Evolutionary conservation across 371 early-diverging fungal species (phyloP), one percentile per base, ranked within the genome.

Genomic region (Mucor circinelloides): DNA sequence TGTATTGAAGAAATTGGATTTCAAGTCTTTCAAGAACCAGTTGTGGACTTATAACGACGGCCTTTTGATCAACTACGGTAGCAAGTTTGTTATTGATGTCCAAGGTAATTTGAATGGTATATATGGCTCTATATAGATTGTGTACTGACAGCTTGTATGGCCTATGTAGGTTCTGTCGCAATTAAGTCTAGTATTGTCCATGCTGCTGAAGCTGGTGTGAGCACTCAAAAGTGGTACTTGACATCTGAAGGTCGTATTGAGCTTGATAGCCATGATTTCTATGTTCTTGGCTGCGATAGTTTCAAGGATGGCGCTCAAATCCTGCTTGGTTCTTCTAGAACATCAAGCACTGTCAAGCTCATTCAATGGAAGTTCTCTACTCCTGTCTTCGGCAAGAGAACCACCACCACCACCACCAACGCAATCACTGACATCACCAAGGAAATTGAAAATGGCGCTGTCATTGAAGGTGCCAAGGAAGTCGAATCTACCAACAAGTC

Each of bases 31-130:
- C 67, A 67, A 69, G 28, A 44, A 57, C 28, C 87, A 85, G 65
- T 72, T 87, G n/a, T 87, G 87, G 87, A 78, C 81, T 48, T 83
- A 74, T 59, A 76, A 77, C 23, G 72, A 83, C 60, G 83, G 83
- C 57, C 77, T 76, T 64, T 66, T 87, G 63, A 78, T 83, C 66
- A 87, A 87, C 48, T 85, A 84, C 66, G 83, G 82, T 21, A 82
- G 68, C 59, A 76, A 79, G 15, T 68, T 70, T 66, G 84, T 80
- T 2, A 68, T 87, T 36, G 74, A 70, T 42, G 57, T 80, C 30
- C 50, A 75, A 60, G 82, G 82, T 79, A 75, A 30, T 50, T 46
- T 6, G 12, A 10, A n/a, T n/a, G 23, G 23, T 44, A 23, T 28
- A 42, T 1, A 27, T 57, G 17, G 15, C 21, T 21, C 3, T 52